phyloP scores from a whole-genome alignment of 148 eudicot species.

The Simmondsia chinensis region DNA sequence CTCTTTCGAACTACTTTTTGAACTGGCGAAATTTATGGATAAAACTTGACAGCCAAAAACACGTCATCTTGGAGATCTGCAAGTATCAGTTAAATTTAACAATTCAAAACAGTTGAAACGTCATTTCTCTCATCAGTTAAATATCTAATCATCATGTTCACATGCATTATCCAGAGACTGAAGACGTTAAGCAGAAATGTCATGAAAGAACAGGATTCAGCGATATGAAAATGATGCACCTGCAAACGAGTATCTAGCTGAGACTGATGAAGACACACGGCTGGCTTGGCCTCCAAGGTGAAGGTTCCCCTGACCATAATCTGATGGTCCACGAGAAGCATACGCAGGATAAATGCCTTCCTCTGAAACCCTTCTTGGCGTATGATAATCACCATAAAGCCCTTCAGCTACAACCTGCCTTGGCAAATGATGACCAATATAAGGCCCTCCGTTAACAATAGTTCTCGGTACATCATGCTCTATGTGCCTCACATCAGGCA shows the following conservation, averaged over 20 bases:
- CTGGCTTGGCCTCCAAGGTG: conserved; percentile 16
- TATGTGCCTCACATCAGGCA: conserved; percentile 7
- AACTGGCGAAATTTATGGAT: no score
- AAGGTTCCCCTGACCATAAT: conserved; percentile 13
- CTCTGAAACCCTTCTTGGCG: conserved; percentile 14
- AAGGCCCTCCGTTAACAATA: no score
- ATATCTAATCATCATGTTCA: no score
- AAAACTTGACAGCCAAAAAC: no score
- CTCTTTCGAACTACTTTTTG: no score
- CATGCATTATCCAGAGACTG: no score
- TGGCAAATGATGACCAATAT: no score
- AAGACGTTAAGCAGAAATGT: neutral
- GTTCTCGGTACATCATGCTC: neutral
- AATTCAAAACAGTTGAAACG: no score
- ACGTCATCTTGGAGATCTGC: no score
- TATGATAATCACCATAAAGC: conserved; percentile 14
- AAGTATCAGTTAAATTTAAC: no score
- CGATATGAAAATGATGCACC: conserved; percentile 25
- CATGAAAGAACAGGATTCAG: neutral
- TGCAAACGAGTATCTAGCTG: conserved; percentile 58
- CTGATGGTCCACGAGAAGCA: conserved; percentile 18
- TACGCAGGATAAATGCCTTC: conserved; percentile 22
- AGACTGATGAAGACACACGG: conserved; percentile 29
- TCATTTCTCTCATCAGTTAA: no score
- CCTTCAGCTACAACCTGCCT: no score